Conservation (phyloP, 495 filamentous ascomycete species). For the Tuber brumale region DNA sequence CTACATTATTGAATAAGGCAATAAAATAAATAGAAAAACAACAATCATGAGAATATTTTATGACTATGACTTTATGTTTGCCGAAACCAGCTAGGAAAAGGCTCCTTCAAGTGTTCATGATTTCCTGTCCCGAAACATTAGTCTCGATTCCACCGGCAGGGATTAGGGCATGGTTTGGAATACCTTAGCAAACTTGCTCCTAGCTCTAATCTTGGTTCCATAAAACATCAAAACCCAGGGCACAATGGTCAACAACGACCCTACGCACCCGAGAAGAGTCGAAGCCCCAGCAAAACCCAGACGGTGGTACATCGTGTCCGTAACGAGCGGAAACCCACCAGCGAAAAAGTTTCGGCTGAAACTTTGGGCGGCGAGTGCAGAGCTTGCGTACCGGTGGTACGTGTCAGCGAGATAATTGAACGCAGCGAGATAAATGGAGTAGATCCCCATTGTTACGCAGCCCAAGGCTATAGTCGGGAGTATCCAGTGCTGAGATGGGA, state of each 20-base stretch:
- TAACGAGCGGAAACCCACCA: constrained; percentile 75
- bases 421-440: constrained; percentile 77
- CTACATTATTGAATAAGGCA: not conserved
- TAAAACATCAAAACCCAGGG: constrained; percentile 81
- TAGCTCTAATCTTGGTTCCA: constrained; percentile 68
- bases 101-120: constrained; percentile 18
- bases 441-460: constrained; percentile 80
- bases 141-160: not conserved
- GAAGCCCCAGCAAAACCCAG: constrained; percentile 68
- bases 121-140: constrained; percentile 15
- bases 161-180: not conserved
- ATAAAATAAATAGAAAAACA: not conserved
- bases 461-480: constrained; percentile 64
- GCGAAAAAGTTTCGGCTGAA: constrained; percentile 79
- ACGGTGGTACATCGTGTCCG: constrained; percentile 61
- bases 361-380: constrained; percentile 79
- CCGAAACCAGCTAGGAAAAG: not conserved
- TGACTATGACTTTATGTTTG: not conserved
- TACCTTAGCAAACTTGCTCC: constrained; percentile 65
- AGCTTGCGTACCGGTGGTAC: constrained; percentile 77
- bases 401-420: constrained; percentile 95
- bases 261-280: constrained; percentile 70
- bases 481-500: constrained; percentile 65
- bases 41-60: not conserved
- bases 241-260: constrained; percentile 62